phyloP scores from a whole-genome alignment of 2,329 filamentous ascomycete species.

The Rachicladosporium sp. region DNA sequence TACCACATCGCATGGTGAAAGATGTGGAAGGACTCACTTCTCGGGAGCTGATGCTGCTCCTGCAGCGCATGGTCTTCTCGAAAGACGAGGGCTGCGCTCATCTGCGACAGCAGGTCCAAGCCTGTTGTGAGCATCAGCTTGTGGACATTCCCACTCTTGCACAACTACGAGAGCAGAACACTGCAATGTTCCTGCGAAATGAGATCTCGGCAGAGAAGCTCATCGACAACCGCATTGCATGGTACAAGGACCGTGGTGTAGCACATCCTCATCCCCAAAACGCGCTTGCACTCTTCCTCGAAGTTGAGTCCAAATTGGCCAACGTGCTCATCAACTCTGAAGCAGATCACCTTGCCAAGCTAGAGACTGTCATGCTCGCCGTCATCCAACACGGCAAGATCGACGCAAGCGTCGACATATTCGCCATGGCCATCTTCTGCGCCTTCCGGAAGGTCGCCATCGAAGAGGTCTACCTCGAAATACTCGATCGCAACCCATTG shows the following conservation, averaged over 20 bases:
- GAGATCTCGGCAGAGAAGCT: slow-evolving; percentile 24
- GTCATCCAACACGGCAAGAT: slow-evolving; percentile 8
- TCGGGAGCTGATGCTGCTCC: slow-evolving; percentile 27
- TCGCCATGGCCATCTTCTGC: slow-evolving; percentile 46
- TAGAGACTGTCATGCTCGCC: slow-evolving; percentile 6
- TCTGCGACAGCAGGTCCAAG: not conserved
- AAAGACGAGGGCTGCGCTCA: slow-evolving; percentile 3
- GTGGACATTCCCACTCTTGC: slow-evolving; percentile 7
- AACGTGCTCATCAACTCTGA: slow-evolving; percentile 9
- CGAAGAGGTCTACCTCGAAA: slow-evolving; percentile 51
- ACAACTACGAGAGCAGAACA: slow-evolving; percentile 14
- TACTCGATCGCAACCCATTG: slow-evolving; percentile 49
- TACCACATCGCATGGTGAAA: slow-evolving; percentile 28
- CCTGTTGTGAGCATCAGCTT: slow-evolving; percentile 3
- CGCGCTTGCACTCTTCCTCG: slow-evolving; percentile 28
- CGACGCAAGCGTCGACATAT: slow-evolving; percentile 34
- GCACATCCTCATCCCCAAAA: slow-evolving; percentile 21
- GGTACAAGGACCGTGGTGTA: slow-evolving; percentile 31
- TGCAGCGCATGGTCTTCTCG: slow-evolving; percentile 20
- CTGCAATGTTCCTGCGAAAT: slow-evolving; percentile 30
- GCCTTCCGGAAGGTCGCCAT: slow-evolving; percentile 44
- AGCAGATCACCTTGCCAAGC: slow-evolving; percentile 4
- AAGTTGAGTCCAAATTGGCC: slow-evolving; percentile 15
- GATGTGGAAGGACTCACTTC: slow-evolving; percentile 33
- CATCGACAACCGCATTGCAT: slow-evolving; percentile 28